A percentile compares a stretch with the other conserved stretches of the same genome.
Evolutionary conservation across 2,329 filamentous ascomycete species (phyloP).

Genomic region (Ophiostoma australiae): DNA sequence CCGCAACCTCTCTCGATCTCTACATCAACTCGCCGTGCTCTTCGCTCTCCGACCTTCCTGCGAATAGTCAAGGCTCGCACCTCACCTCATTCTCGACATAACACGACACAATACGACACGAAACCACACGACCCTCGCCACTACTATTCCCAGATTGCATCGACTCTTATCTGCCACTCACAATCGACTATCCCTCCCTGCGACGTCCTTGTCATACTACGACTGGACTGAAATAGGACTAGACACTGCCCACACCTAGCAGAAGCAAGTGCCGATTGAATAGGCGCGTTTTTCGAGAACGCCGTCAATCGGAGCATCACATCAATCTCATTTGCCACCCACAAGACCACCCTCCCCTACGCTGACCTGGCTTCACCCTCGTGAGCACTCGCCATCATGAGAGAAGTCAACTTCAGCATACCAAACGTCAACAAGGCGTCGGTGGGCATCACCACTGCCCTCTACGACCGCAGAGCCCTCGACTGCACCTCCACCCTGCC

Average conservation of each 20-base stretch:
- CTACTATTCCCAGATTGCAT: not conserved
- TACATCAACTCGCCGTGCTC: not conserved
- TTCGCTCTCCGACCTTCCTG: not conserved
- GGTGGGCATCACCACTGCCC: constrained; percentile 86
- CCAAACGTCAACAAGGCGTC: constrained; percentile 99
- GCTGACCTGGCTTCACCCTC: not conserved
- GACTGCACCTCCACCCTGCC: constrained; percentile 97
- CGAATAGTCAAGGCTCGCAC: not conserved
- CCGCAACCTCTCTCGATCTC: not conserved
- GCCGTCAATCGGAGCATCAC: constrained; percentile 9
- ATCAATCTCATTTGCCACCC: not conserved
- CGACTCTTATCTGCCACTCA: not conserved
- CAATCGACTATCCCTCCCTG: not conserved
- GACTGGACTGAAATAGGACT: not conserved
- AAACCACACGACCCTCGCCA: not conserved
- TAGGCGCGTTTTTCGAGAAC: not conserved
- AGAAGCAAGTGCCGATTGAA: not conserved
- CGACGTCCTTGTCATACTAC: not conserved
- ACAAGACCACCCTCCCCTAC: not conserved
- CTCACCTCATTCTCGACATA: not conserved
- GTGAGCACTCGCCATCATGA: constrained; percentile 55
- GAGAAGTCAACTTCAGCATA: constrained; percentile 99
- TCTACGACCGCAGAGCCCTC: constrained; percentile 94
- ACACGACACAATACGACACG: not conserved
- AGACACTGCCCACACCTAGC: no score